phyloP scores from a whole-genome alignment of 192 early-diverging fungal genomes.

The Bifiguratus adelaidae region DNA sequence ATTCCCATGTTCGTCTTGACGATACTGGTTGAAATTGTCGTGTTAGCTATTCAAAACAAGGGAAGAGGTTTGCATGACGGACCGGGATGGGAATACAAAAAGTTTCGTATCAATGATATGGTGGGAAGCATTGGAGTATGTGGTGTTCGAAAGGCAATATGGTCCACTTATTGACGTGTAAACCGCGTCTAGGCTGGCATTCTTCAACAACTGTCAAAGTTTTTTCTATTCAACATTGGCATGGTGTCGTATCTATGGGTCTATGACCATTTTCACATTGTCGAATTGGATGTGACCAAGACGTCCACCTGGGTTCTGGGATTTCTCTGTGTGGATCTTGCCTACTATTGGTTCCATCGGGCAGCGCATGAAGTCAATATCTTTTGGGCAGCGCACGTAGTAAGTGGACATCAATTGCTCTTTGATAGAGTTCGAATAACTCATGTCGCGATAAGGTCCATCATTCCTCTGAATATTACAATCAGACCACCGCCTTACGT shows the following conservation, averaged over 20 bases:
- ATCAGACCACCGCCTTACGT: conserved; percentile 42
- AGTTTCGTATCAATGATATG: conserved; percentile 40
- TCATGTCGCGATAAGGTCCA: conserved; percentile 9
- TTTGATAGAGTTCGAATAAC: not conserved
- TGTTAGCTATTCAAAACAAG: conserved; percentile 14
- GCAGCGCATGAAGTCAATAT: conserved; percentile 49
- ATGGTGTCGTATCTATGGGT: conserved; percentile 36
- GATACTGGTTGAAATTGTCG: conserved; percentile 23
- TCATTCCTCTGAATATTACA: conserved; percentile 40
- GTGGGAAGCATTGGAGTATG: conserved; percentile 28
- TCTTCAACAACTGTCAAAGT: conserved; percentile 35
- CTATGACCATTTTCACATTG: conserved; percentile 33
- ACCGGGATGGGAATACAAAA: conserved; percentile 23
- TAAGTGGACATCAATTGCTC: not conserved
- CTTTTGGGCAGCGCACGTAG: conserved; percentile 44
- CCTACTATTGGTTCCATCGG: conserved; percentile 38
- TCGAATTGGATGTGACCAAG: conserved; percentile 25
- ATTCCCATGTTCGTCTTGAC: conserved; percentile 37
- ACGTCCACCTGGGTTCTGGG: conserved; percentile 37
- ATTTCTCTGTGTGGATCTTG: conserved; percentile 39
- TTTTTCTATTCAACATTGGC: conserved; percentile 31
- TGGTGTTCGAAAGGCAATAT: too few species aligned
- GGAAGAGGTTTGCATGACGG: conserved; percentile 15
- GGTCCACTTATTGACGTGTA: too few species aligned
- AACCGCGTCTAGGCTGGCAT: conserved; percentile 31